Percentiles rank a stretch among this genome's conserved stretches.
These are phyloP conservation scores for Termitomyces sp. DNA, from an alignment of 768 basidiomycete species.

Conservation along the genomic window DNA sequence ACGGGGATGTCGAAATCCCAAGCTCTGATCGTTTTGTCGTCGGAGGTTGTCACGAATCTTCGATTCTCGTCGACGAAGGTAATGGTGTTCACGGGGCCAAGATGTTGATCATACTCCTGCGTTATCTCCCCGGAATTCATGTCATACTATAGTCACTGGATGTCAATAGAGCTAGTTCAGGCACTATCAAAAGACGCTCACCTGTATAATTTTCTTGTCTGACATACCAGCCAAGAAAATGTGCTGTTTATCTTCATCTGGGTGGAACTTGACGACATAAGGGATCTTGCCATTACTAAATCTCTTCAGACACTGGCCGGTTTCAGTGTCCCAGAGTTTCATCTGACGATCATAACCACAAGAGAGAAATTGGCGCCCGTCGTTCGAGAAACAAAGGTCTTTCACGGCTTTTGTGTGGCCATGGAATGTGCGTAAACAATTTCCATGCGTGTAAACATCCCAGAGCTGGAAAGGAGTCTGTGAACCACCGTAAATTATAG, in stretches of 20 bases:
- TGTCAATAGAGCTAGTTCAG: constrained; percentile 4
- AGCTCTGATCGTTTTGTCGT: constrained; percentile 97
- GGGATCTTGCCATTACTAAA: constrained; percentile 98
- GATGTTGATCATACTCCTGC: constrained; percentile 98
- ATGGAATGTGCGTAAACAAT: constrained; percentile 94
- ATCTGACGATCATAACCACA: constrained; percentile 95
- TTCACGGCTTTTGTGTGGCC: constrained; percentile 97
- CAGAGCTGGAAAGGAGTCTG: constrained; percentile 62
- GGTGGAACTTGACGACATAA: constrained; percentile 93
- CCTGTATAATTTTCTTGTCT: constrained; percentile 99
- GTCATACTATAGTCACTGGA: constrained; percentile 68
- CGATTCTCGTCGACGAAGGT: constrained; percentile 99
- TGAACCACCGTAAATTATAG: neutral
- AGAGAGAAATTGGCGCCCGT: constrained; percentile 83
- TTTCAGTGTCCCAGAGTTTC: constrained; percentile 99
- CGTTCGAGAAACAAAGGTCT: constrained; percentile 93
- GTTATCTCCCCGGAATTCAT: constrained; percentile 92
- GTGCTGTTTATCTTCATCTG: constrained; percentile 92
- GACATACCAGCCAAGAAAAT: constrained; percentile 98
- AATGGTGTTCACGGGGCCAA: constrained; percentile 97
- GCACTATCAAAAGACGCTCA: constrained; percentile 25
- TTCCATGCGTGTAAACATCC: constrained; percentile 96
- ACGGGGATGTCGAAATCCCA: constrained; percentile 99
- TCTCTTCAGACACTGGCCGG: constrained; percentile 93
- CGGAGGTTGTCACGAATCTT: constrained; percentile 95